Conservation (phyloP, 257 asterid species). For the Mitragyna speciosa region DNA sequence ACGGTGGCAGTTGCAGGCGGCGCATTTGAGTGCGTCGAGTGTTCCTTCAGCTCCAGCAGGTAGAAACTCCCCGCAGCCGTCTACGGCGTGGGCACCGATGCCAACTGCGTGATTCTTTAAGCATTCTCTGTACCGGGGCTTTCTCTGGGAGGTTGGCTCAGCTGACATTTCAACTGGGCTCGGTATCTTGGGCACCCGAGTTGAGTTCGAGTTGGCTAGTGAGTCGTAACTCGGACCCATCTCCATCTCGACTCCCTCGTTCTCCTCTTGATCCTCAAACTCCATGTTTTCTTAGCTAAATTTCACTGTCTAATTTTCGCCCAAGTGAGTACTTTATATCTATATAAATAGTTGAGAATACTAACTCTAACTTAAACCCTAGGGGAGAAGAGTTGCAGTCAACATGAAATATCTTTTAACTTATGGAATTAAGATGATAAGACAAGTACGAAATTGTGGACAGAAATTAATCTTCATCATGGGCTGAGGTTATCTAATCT, state of each 20-base stretch:
- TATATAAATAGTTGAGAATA: constrained; percentile 14
- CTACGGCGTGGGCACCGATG: constrained; percentile 70
- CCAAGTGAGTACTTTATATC: constrained; percentile 4
- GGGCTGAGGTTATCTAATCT: not conserved
- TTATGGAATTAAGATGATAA: not conserved
- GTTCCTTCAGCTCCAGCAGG: constrained; percentile 70
- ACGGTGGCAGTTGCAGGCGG: constrained; percentile 82
- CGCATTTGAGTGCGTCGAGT: constrained; percentile 62
- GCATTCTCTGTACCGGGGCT: constrained; percentile 59
- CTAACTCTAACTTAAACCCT: constrained; percentile 9
- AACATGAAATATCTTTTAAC: not conserved
- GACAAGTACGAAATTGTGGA: not conserved
- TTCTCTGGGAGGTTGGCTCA: constrained; percentile 36
- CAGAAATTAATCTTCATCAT: not conserved
- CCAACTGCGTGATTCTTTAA: constrained; percentile 69
- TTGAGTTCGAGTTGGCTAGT: constrained; percentile 33
- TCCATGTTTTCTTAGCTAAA: constrained; percentile 52
- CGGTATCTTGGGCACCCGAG: constrained; percentile 31
- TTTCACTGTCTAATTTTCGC: constrained; percentile 36
- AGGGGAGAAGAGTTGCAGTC: not conserved
- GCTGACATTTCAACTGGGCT: constrained; percentile 29
- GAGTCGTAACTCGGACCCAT: constrained; percentile 51
- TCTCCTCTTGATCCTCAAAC: constrained; percentile 63
- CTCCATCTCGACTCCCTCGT: constrained; percentile 40
- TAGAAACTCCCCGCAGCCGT: constrained; percentile 80